Percentiles rank a stretch among this genome's conserved stretches.
Conservation (phyloP, 1,139 yeast species). For the Pneumocystis wakefieldiae region DNA sequence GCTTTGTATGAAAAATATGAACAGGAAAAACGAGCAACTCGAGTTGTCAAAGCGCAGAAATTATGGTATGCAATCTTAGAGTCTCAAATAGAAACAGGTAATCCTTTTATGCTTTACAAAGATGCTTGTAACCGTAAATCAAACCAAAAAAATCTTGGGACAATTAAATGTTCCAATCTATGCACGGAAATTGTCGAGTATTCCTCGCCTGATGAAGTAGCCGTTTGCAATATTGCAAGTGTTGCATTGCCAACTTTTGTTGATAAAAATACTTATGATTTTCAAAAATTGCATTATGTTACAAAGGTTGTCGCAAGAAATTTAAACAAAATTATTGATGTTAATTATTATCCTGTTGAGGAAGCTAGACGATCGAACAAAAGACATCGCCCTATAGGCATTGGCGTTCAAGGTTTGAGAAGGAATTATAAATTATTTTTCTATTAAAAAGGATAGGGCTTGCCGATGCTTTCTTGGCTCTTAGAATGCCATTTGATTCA, state of each 20-base stretch:
- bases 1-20: slow-evolving; percentile 55
- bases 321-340: slow-evolving; percentile 62
- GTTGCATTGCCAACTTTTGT: slow-evolving; percentile 64
- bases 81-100: slow-evolving; percentile 86
- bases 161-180: slow-evolving; percentile 73
- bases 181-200: slow-evolving; percentile 87
- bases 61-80: slow-evolving; percentile 77
- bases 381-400: slow-evolving; percentile 71
- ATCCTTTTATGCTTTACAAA: slow-evolving; percentile 81
- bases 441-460: slow-evolving; percentile 20
- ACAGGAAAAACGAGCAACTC: slow-evolving; percentile 52
- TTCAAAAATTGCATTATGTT: slow-evolving; percentile 53
- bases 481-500: slow-evolving; percentile 70
- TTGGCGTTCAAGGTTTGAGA: slow-evolving; percentile 63
- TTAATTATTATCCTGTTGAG: slow-evolving; percentile 61
- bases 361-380: slow-evolving; percentile 56
- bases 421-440: not conserved
- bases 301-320: slow-evolving; percentile 62
- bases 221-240: slow-evolving; percentile 83
- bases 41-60: slow-evolving; percentile 68
- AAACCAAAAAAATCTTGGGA: slow-evolving; percentile 76
- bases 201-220: slow-evolving; percentile 74
- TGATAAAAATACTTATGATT: slow-evolving; percentile 45
- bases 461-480: slow-evolving; percentile 67
- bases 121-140: slow-evolving; percentile 74